Percentiles rank a stretch among this genome's conserved stretches.
These are phyloP conservation scores for Lepidium aucheri DNA, from an alignment of 345 rosid genomes.

Conservation along the genomic window DNA sequence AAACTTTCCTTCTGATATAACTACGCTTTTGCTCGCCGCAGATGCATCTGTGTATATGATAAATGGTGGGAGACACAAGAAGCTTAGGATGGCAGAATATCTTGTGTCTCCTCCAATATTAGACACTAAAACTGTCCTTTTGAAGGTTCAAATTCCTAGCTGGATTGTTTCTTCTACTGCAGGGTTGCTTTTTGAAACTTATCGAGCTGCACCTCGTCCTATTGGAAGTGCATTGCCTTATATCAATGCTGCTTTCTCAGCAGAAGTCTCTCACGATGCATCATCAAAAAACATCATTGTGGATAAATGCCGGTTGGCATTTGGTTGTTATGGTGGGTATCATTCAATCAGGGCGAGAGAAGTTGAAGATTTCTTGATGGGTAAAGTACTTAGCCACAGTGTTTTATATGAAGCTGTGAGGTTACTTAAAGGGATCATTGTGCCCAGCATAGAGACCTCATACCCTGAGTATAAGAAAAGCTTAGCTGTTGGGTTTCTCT, in stretches of 20 bases:
- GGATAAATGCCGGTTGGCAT: slow-evolving; percentile 50
- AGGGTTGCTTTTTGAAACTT: slow-evolving; percentile 55
- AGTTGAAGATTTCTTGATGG: slow-evolving; percentile 52
- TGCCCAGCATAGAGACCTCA: slow-evolving; percentile 45
- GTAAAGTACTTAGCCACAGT: slow-evolving; percentile 38
- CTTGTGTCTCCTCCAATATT: slow-evolving; percentile 48
- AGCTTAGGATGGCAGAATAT: slow-evolving; percentile 48
- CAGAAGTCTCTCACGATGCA: slow-evolving; percentile 39
- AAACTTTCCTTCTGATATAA: slow-evolving; percentile 73
- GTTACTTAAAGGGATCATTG: slow-evolving; percentile 40
- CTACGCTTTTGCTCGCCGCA: slow-evolving; percentile 62
- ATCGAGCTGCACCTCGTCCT: slow-evolving; percentile 74
- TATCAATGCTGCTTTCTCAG: slow-evolving; percentile 77
- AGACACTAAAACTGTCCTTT: slow-evolving; percentile 40
- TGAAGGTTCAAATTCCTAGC: slow-evolving; percentile 41
- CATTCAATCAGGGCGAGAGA: slow-evolving; percentile 65
- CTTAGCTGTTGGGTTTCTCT: slow-evolving; percentile 70
- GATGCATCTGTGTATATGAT: slow-evolving; percentile 43
- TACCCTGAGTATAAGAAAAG: slow-evolving; percentile 57
- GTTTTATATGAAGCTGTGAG: slow-evolving; percentile 50
- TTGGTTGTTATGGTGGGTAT: slow-evolving; percentile 74
- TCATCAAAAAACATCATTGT: slow-evolving; percentile 29
- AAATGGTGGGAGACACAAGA: slow-evolving; percentile 35
- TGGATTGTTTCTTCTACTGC: slow-evolving; percentile 18
- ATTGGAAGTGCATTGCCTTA: slow-evolving; percentile 73